Conservation (phyloP, 306 rosid species). For the Oxytropis ochrocephala region DNA sequence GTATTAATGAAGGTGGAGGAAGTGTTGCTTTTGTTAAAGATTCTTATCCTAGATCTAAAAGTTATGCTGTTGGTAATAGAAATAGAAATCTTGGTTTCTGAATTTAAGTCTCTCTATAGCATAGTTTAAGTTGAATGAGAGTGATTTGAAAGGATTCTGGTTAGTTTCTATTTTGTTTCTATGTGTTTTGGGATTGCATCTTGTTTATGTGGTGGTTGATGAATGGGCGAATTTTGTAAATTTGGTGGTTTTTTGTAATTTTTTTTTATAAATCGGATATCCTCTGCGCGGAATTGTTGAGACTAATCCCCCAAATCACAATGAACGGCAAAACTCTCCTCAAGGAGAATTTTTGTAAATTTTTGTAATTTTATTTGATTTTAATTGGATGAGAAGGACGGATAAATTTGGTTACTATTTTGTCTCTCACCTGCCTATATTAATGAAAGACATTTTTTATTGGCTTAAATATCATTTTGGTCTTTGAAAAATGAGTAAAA, state of each 20-base stretch:
- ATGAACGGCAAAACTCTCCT: no score
- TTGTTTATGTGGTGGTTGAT: not conserved
- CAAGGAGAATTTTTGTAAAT: not conserved
- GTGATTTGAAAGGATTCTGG: not conserved
- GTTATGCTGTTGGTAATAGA: conserved; percentile 46
- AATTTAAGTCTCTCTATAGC: not conserved
- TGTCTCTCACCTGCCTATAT: no score
- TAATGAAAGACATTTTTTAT: no score
- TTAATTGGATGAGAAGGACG: no score
- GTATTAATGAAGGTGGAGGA: not conserved
- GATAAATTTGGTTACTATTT: no score
- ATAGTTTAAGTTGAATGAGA: not conserved
- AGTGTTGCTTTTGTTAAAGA: not conserved
- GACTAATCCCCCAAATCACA: no score
- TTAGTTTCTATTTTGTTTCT: not conserved
- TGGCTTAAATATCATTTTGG: no score
- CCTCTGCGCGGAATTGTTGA: no score
- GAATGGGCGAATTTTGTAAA: not conserved
- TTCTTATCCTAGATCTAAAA: conserved; percentile 51
- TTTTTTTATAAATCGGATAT: no score
- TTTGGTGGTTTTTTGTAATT: not conserved
- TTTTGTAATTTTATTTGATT: not conserved
- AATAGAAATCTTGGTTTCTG: conserved; percentile 13
- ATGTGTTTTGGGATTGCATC: not conserved
- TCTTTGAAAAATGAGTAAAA: no score